Evolutionary conservation across 2,329 filamentous ascomycete species (phyloP).

Genomic region (Mariannaea sp.): DNA sequence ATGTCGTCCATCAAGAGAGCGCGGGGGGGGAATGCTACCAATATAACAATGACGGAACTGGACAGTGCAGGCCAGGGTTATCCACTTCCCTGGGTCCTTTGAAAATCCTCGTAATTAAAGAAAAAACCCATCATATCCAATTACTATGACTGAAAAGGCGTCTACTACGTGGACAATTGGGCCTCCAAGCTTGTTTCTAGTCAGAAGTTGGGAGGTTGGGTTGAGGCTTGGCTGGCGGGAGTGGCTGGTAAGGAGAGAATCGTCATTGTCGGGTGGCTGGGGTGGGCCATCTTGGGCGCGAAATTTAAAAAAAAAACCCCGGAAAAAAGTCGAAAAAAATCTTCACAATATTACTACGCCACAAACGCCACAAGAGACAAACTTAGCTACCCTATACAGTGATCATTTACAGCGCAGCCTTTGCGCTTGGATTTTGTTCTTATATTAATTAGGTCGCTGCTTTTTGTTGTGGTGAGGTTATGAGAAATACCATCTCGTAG

Average conservation of each 20-base stretch:
- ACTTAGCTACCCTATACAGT: too few relatives aligned
- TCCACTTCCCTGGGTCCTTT: not conserved
- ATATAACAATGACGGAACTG: too few relatives aligned
- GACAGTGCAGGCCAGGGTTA: constrained; percentile 9
- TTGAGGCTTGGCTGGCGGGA: too few relatives aligned
- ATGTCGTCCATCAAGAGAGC: not conserved
- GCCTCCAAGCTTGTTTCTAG: constrained; percentile 9
- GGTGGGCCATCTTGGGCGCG: constrained; percentile 14
- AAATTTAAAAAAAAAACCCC: too few relatives aligned
- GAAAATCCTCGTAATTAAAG: not conserved
- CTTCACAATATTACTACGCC: too few relatives aligned
- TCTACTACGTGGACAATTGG: constrained; percentile 13
- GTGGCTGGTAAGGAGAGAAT: not conserved
- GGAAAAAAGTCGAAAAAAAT: too few relatives aligned
- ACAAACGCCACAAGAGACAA: too few relatives aligned
- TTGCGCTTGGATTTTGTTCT: too few relatives aligned
- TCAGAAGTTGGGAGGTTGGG: constrained; percentile 12
- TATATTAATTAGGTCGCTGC: too few relatives aligned
- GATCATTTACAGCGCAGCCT: too few relatives aligned
- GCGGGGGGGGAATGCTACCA: constrained; percentile 1
- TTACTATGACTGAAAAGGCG: not conserved
- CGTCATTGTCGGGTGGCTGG: constrained; percentile 1
- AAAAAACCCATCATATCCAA: not conserved
- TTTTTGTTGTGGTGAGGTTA: too few relatives aligned
- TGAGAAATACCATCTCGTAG: too few relatives aligned